phyloP scores from a whole-genome alignment of 2,329 filamentous ascomycete genomes.

The Penicillium sp. region DNA sequence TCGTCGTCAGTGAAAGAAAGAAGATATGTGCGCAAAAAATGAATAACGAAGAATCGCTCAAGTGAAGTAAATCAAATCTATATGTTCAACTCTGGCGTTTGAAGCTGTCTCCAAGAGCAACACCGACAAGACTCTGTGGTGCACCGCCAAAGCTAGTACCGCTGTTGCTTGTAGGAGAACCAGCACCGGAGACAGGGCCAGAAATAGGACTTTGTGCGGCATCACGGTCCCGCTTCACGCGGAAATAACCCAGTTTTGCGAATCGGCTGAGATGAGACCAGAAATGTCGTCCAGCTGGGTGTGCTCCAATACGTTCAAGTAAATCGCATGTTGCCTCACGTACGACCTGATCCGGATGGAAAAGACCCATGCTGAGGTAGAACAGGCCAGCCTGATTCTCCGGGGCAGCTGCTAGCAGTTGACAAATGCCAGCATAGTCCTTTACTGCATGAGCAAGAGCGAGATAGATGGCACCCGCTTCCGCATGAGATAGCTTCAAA shows the following conservation, averaged over 20 bases:
- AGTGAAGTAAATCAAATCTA: neutral
- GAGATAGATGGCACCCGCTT: conserved; percentile 82
- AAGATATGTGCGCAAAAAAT: neutral
- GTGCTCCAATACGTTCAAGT: conserved; percentile 76
- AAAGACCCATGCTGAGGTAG: conserved; percentile 85
- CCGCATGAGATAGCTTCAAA: conserved; percentile 72
- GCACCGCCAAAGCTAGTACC: conserved; percentile 28
- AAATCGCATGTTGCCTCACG: conserved; percentile 75
- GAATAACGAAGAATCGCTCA: neutral
- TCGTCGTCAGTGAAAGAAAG: neutral
- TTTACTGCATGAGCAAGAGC: conserved; percentile 74
- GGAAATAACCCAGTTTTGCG: conserved; percentile 79
- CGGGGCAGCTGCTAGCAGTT: conserved; percentile 77
- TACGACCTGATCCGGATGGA: conserved; percentile 83
- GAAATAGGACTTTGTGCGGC: conserved; percentile 26
- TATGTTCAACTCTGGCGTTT: conserved; percentile 24
- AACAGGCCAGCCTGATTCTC: conserved; percentile 87
- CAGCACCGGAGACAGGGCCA: conserved; percentile 17
- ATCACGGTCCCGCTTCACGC: conserved; percentile 67
- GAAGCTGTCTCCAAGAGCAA: conserved; percentile 33
- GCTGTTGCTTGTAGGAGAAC: conserved; percentile 12
- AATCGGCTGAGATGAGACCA: conserved; percentile 86
- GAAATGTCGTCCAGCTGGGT: conserved; percentile 91
- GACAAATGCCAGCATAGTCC: conserved; percentile 80
- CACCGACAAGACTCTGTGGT: conserved; percentile 38